These are phyloP conservation scores for Hypoxylon sp. DNA, from an alignment of 2,329 filamentous ascomycete species.

Conservation along the genomic window DNA sequence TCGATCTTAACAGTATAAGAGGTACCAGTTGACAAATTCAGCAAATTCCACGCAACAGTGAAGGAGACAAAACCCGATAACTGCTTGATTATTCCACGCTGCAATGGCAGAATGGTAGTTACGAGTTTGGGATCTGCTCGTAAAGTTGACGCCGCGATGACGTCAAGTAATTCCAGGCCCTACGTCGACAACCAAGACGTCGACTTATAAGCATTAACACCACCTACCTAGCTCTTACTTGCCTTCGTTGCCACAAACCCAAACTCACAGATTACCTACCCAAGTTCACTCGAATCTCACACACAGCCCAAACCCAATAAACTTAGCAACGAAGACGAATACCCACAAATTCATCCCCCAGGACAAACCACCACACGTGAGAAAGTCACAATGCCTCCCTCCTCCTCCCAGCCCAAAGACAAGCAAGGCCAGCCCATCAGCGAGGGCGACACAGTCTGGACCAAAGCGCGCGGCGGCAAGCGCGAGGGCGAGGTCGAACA, in stretches of 20 bases:
- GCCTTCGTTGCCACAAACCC: neutral
- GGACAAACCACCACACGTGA: neutral
- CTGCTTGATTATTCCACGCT: neutral
- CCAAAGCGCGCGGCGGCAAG: conserved; percentile 55
- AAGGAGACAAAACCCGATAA: neutral
- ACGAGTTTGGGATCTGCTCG: neutral
- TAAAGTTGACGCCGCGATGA: conserved; percentile 17
- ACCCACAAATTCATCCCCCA: neutral
- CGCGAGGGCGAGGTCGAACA: conserved; percentile 57
- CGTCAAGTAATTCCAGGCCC: neutral
- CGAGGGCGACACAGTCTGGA: conserved; percentile 57
- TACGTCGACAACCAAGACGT: neutral
- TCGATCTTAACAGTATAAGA: no score
- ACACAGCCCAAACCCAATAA: no score
- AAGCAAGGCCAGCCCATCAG: conserved; percentile 55
- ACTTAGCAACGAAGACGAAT: no score
- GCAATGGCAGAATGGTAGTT: no score
- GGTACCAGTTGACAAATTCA: no score
- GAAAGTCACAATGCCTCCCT: conserved; percentile 37
- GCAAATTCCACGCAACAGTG: neutral
- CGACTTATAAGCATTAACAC: neutral
- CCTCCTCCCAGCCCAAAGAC: conserved; percentile 46
- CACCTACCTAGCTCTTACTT: neutral
- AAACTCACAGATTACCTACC: no score
- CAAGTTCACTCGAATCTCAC: no score